These are phyloP conservation scores for Bothriochloa decipiens DNA, from an alignment of 176 grass and related monocot genomes.

Conservation along the genomic window DNA sequence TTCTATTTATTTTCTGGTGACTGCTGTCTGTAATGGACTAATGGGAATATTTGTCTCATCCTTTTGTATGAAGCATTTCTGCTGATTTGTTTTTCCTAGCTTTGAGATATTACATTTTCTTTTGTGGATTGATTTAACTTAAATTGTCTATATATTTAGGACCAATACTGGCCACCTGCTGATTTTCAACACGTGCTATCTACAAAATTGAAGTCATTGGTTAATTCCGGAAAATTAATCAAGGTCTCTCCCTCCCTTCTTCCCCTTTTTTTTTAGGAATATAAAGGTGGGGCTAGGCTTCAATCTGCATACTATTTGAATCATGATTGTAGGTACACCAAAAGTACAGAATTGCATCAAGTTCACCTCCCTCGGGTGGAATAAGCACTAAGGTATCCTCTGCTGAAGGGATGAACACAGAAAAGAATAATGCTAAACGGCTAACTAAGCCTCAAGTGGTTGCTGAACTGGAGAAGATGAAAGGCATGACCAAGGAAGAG, in stretches of 20 bases:
- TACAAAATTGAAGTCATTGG: slow-evolving; percentile 72
- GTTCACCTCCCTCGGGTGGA: slow-evolving; percentile 40
- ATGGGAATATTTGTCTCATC: slow-evolving; percentile 12
- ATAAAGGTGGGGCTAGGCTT: background rate
- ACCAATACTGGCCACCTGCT: slow-evolving; percentile 65
- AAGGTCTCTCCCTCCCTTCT: slow-evolving; percentile 54
- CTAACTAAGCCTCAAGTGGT: slow-evolving; percentile 58
- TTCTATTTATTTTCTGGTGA: background rate
- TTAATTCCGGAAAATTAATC: slow-evolving; percentile 64
- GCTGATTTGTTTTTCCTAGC: background rate
- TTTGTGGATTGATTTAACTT: slow-evolving; percentile 20
- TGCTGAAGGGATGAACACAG: slow-evolving; percentile 33
- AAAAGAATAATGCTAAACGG: slow-evolving; percentile 49
- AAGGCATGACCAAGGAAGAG: slow-evolving; percentile 65
- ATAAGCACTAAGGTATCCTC: slow-evolving; percentile 48
- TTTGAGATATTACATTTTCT: slow-evolving; percentile 6
- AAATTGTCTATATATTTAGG: slow-evolving; percentile 55
- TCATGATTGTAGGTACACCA: slow-evolving; percentile 62
- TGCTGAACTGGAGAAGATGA: slow-evolving; percentile 63
- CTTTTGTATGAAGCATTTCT: background rate
- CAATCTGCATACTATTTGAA: slow-evolving; percentile 23
- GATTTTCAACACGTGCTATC: slow-evolving; percentile 78
- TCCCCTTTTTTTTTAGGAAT: background rate
- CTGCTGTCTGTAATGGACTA: background rate
- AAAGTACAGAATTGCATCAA: slow-evolving; percentile 80